Evolutionary conservation across 2,329 filamentous ascomycete species (phyloP).

Genomic region (Fusarium illudens): DNA sequence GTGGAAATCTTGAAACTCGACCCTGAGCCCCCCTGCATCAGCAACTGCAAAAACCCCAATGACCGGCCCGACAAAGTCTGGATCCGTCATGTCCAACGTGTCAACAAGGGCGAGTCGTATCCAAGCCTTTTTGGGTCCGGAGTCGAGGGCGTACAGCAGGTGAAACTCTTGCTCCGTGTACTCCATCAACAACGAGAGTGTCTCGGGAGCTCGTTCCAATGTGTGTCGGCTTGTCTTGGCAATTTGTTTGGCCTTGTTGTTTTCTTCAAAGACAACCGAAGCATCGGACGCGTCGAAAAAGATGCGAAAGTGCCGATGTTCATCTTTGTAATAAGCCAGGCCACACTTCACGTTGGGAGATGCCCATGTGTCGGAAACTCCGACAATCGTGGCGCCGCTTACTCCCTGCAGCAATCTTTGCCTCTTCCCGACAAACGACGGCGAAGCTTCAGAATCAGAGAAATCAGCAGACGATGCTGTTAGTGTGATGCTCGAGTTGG

Average conservation of each 20-base stretch:
- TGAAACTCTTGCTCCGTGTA: neutral
- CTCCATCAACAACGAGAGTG: neutral
- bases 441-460: neutral
- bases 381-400: neutral
- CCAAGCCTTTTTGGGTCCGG: neutral
- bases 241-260: neutral
- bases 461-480: neutral
- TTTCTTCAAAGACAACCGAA: neutral
- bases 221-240: neutral
- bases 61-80: neutral
- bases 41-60: neutral
- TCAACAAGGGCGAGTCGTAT: neutral
- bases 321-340: neutral
- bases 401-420: neutral
- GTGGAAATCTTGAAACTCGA: neutral
- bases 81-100: neutral
- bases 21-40: neutral
- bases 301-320: neutral
- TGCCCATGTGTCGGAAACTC: neutral
- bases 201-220: neutral
- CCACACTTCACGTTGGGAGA: neutral
- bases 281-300: neutral
- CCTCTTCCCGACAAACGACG: neutral
- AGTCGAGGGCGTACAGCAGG: neutral
- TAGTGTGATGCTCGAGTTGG: neutral